Evolutionary conservation across 495 filamentous ascomycete species (phyloP).

Genomic region (Trichoderma reesei): DNA sequence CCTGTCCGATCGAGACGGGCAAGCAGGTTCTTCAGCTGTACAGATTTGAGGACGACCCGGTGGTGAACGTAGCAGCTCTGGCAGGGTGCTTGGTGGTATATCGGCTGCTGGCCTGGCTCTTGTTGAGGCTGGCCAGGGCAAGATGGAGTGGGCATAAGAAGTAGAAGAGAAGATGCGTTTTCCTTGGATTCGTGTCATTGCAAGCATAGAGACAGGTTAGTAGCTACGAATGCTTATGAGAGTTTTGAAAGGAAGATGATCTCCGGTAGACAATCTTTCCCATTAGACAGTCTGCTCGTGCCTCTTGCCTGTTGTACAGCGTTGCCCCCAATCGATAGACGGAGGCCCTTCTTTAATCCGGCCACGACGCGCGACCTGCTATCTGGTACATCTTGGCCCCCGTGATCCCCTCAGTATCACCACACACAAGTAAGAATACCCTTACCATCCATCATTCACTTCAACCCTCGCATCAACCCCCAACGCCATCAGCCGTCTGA

Average conservation of each 20-base stretch:
- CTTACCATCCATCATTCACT: neutral
- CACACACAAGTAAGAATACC: too few species aligned
- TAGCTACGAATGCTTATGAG: too few species aligned
- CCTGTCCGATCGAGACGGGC: conserved; percentile 51
- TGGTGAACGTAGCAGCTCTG: conserved; percentile 49
- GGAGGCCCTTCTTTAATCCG: neutral
- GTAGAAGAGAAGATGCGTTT: neutral
- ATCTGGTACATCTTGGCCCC: neutral
- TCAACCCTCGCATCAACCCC: neutral
- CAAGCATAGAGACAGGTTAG: too few species aligned
- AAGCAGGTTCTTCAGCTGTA: conserved; percentile 55
- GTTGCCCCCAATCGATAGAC: neutral
- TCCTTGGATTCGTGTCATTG: too few species aligned
- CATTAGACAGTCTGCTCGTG: too few species aligned
- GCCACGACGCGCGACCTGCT: neutral
- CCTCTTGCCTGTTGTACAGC: too few species aligned
- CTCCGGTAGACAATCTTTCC: too few species aligned
- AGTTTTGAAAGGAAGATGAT: too few species aligned
- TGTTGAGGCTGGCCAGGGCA: conserved; percentile 41
- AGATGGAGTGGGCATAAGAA: conserved; percentile 19
- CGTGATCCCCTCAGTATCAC: neutral
- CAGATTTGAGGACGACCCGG: conserved; percentile 45
- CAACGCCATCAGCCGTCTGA: neutral
- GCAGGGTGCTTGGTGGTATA: conserved; percentile 52
- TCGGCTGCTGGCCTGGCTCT: conserved; percentile 50